A percentile compares a stretch with the other conserved stretches of the same genome.
Conservation (phyloP, 2,329 filamentous ascomycete species). For the Colletotrichum orchidophilum region DNA sequence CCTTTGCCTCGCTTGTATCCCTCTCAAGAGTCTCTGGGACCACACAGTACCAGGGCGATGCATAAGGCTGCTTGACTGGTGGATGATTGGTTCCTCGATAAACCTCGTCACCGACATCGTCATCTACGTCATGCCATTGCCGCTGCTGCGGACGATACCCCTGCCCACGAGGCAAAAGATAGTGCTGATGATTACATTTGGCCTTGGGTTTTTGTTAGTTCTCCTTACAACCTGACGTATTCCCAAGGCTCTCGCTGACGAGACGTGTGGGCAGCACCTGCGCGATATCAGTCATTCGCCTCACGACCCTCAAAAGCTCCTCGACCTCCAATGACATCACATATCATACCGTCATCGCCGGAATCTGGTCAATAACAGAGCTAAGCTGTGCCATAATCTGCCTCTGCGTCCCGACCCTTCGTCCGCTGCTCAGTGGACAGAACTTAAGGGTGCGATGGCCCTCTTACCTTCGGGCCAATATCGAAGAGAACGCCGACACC, state of each 20-base stretch:
- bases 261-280: slow-evolving; percentile 35
- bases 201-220: slow-evolving; percentile 40
- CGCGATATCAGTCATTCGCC: slow-evolving; percentile 41
- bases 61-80: slow-evolving; percentile 39
- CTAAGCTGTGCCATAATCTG: slow-evolving; percentile 50
- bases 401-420: slow-evolving; percentile 49
- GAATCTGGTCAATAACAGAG: slow-evolving; percentile 51
- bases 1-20: slow-evolving; percentile 40
- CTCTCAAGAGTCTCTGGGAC: slow-evolving; percentile 39
- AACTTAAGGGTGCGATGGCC: neutral
- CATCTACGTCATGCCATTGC: slow-evolving; percentile 39
- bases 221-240: neutral
- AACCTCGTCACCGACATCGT: slow-evolving; percentile 40
- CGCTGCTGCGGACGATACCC: slow-evolving; percentile 34
- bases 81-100: slow-evolving; percentile 40
- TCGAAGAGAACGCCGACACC: slow-evolving; percentile 1
- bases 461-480: neutral
- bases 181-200: slow-evolving; percentile 36
- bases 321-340: slow-evolving; percentile 43
- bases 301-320: slow-evolving; percentile 42
- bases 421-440: slow-evolving; percentile 39
- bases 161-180: slow-evolving; percentile 36
- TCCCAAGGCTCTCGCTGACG: neutral
- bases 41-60: slow-evolving; percentile 35
- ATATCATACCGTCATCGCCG: slow-evolving; percentile 41